phyloP scores from a whole-genome alignment of 345 rosid species.

The Crucihimalaya himalaica region DNA sequence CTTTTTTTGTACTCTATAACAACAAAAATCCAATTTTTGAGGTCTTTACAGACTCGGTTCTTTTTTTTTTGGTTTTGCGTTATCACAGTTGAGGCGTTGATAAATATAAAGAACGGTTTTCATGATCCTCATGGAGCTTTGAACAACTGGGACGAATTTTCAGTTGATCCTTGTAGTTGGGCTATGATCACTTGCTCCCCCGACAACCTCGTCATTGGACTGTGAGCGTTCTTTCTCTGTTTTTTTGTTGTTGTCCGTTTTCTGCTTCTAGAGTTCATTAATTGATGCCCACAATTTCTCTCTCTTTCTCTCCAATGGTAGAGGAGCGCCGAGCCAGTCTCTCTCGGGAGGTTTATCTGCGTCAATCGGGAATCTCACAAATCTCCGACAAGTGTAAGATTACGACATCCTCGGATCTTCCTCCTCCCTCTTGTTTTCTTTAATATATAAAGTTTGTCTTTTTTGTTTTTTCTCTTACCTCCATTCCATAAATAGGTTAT shows the following conservation, averaged over 20 bases:
- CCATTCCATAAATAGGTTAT: slow-evolving; percentile 44
- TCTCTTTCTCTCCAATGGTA: slow-evolving; percentile 30
- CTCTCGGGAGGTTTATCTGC: slow-evolving; percentile 72
- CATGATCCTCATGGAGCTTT: slow-evolving; percentile 82
- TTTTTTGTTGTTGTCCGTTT: not conserved
- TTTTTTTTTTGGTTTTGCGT: no score
- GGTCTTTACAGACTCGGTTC: no score
- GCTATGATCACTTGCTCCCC: slow-evolving; percentile 90
- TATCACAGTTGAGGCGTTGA: slow-evolving; percentile 76
- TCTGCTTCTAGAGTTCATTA: slow-evolving; percentile 14
- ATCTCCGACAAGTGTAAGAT: slow-evolving; percentile 89
- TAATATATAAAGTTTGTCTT: not conserved
- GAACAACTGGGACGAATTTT: slow-evolving; percentile 89
- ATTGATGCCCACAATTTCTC: slow-evolving; percentile 33
- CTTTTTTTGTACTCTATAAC: not conserved
- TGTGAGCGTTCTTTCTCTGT: slow-evolving; percentile 44
- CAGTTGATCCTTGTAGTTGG: slow-evolving; percentile 99
- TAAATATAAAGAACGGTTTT: slow-evolving; percentile 55
- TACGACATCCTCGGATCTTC: slow-evolving; percentile 34
- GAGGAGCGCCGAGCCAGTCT: slow-evolving; percentile 95
- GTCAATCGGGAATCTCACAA: slow-evolving; percentile 76
- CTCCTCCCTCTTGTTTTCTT: slow-evolving; percentile 6
- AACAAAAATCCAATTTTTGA: not conserved
- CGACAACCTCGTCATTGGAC: slow-evolving; percentile 78
- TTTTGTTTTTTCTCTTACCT: slow-evolving; percentile 11